Base-by-base conservation (phyloP, 441 rosid genomes). In the Adansonia rubrostipa region DNA sequence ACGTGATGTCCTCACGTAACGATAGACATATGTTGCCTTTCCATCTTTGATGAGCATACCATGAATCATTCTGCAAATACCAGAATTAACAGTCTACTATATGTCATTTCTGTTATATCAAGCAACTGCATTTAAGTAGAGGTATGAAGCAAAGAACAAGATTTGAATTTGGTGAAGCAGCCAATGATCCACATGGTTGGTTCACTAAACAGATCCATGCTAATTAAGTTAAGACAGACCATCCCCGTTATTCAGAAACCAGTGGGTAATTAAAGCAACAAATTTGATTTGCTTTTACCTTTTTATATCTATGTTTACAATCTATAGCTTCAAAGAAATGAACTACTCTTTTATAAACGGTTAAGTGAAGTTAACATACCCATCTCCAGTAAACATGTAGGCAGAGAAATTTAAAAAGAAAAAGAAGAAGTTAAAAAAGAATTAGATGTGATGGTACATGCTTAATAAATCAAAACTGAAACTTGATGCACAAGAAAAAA, bases 381-480 rank as follows among this genome's bases (percentile, higher is more conserved):
- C 99, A 87, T 95, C 98, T 81, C 99, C 99, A 85, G 93, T 98
- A 83, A 93, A 95, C 99, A 97, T 95, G 95, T 82, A 84, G 50
- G 10, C 17, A 44, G 10, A 81, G 70, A 70, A 42, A 19, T 57
- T 53, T 10, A 28, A 33, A 57, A 28, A 28, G 9, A 50, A 7
- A 71, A 2, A n/a, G 42, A 60, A 36, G 19, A 36, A 36, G 36
- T 33, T 33, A 33, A 13, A 36, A 50, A 24, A 15, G 14, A 4
- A 50, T 69, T 58, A 13, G 51, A 42, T 17, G 17, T 4, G 36
- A 24, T 24, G 58, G 1, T 7, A 6, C 50, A 8, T 36, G 19
- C 44, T 69, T 69, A 6, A 11, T 5, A 69, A 69, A 13, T 48
- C 17, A 48, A 69, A 20, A 69, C 40, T 68, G 54, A 40, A 56